These are phyloP conservation scores for Baudoinia panamericana DNA, from an alignment of 495 filamentous ascomycete species.

Conservation along the genomic window DNA sequence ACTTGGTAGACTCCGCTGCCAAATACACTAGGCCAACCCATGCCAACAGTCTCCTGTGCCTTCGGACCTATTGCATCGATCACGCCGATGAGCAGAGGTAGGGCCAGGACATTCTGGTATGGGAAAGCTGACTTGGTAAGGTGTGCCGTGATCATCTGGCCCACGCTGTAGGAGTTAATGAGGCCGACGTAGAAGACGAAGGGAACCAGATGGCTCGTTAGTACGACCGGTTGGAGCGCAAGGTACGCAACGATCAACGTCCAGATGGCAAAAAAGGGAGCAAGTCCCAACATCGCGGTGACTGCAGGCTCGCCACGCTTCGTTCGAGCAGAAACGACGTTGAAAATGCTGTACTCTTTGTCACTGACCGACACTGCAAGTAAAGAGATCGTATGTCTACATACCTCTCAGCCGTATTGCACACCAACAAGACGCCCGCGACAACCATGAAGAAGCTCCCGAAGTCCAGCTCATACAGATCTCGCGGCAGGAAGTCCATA, in stretches of 20 bases:
- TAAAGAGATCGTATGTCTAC: not conserved
- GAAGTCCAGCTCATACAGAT: slow-evolving; percentile 64
- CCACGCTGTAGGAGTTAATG: slow-evolving; percentile 79
- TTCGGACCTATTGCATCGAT: slow-evolving; percentile 63
- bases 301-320: slow-evolving; percentile 55
- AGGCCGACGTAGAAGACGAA: slow-evolving; percentile 78
- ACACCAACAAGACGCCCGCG: slow-evolving; percentile 65
- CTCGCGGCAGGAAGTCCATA: slow-evolving; percentile 47
- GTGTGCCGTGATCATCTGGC: slow-evolving; percentile 88
- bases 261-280: slow-evolving; percentile 69
- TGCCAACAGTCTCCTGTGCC: slow-evolving; percentile 41
- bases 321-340: slow-evolving; percentile 69
- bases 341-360: slow-evolving; percentile 45
- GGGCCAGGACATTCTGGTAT: slow-evolving; percentile 66
- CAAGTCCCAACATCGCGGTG: slow-evolving; percentile 63
- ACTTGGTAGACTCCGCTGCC: slow-evolving; percentile 66
- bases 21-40: slow-evolving; percentile 70
- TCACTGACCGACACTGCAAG: not conserved
- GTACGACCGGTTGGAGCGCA: slow-evolving; percentile 68
- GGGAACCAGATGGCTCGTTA: slow-evolving; percentile 68
- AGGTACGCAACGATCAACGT: slow-evolving; percentile 61
- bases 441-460: slow-evolving; percentile 92
- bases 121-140: slow-evolving; percentile 74
- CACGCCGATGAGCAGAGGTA: slow-evolving; percentile 56
- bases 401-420: slow-evolving; percentile 59